Base-by-base conservation (phyloP, 805 yeast genomes). In the Priceomyces medius region DNA sequence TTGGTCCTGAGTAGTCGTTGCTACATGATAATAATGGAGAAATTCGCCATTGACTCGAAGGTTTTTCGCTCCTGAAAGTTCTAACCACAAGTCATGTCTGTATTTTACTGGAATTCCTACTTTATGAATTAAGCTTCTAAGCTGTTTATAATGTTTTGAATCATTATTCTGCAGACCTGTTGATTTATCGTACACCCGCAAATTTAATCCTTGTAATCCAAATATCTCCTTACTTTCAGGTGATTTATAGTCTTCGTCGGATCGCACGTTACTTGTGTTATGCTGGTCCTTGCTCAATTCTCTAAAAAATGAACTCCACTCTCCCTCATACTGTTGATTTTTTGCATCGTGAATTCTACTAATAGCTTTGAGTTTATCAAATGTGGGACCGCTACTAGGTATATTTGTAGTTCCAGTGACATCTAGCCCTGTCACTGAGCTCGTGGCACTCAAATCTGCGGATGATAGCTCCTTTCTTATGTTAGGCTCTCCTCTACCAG, bases 31-130 rank as follows among this genome's bases (percentile, higher is more conserved):
- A 50, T 63, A 29, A 53, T 58, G 57, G 17, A 60, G 71, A 48
- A 69, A 79, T 34, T 72, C 74, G 0, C 80, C 79, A 3, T 80
- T 78, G 3, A 69, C 65, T 32, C 58, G 59, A 3, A 71, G 44
- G 35, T 59, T 56, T 43, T 63, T 63, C 0, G 80, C 77, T 0
- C 81, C 81, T 3, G 75, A 66, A n/a, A 80, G 62, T 46, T 79
- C 80, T 9, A 69, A 56, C 84, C 84, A 79, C 7, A 79, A 57
- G 26, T 60, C 56, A 16, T 75, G 63, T 4, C 83, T 58, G 42
- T 74, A 66, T 19, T 67, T 68, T 35, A 68, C 60, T 0, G 83
- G 80, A 1, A 79, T 66, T 0, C 84, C 84, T 18, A 42, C 41
- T 19, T 59, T 58, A 21, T 58, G 51, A 3, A 76, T 70, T 12